Percentiles rank a stretch among this genome's conserved stretches.
These are phyloP conservation scores for Cyberlindnera xishuangbannaensis DNA, from an alignment of 805 yeast species.

Conservation along the genomic window DNA sequence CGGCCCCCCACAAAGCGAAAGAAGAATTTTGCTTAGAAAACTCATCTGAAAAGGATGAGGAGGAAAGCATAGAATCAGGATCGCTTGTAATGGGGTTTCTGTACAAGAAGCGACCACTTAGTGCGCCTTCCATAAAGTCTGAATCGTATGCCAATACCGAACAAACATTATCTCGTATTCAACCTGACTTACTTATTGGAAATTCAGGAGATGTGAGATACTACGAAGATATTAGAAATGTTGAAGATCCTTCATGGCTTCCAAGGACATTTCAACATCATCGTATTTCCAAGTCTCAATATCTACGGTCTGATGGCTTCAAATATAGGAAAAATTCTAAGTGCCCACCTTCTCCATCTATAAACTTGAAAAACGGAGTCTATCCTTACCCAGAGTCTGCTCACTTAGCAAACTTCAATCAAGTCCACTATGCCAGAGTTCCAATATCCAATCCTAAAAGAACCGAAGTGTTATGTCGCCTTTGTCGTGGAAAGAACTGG, in stretches of 20 bases:
- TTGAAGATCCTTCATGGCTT: constrained; percentile 16
- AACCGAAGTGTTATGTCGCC: constrained; percentile 19
- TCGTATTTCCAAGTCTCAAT: constrained; percentile 5
- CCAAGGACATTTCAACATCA: constrained; percentile 23
- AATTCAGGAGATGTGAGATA: constrained; percentile 10
- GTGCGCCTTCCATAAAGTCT: too few relatives aligned
- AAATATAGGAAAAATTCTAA: constrained; percentile 10
- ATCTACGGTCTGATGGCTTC: constrained; percentile 5
- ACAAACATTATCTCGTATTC: too few relatives aligned
- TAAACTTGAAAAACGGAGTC: constrained; percentile 1
- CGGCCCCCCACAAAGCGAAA: too few relatives aligned
- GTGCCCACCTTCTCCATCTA: constrained; percentile 18
- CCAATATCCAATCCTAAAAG: constrained; percentile 1
- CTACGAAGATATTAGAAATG: constrained; percentile 8
- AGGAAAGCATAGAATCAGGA: background rate
- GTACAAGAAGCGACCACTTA: background rate
- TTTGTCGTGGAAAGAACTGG: constrained; percentile 26
- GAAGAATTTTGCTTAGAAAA: too few relatives aligned
- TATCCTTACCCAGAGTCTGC: too few relatives aligned
- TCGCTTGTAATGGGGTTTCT: too few relatives aligned
- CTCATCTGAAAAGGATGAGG: too few relatives aligned
- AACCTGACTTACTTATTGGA: too few relatives aligned
- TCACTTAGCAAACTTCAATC: constrained; percentile 3
- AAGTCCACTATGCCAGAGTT: constrained; percentile 12
- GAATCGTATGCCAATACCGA: too few relatives aligned